A percentile compares a stretch with the other conserved stretches of the same genome.
Evolutionary conservation across 495 filamentous ascomycete genomes (phyloP).

Genomic region (Hypoxylon perforatum): DNA sequence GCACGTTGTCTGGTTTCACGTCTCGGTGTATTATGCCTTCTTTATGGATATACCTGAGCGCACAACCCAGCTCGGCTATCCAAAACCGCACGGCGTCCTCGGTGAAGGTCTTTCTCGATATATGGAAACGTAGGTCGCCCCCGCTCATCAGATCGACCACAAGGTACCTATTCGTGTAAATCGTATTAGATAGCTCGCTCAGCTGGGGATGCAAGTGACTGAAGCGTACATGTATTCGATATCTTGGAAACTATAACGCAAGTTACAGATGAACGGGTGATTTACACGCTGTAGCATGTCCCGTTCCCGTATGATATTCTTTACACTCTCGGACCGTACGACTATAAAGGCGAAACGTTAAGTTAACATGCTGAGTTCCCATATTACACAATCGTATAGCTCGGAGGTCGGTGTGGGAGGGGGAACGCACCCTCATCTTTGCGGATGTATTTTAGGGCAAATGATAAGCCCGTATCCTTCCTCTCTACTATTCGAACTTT

Average conservation of each 20-base stretch:
- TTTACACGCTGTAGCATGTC: conserved; percentile 98
- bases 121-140: conserved; percentile 96
- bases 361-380: conserved; percentile 22
- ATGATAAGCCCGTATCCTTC: conserved; percentile 90
- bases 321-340: conserved; percentile 95
- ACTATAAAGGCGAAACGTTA: conserved; percentile 63
- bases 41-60: conserved; percentile 87
- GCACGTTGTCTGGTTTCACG: conserved; percentile 96
- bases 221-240: conserved; percentile 93
- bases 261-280: conserved; percentile 97
- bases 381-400: neutral
- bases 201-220: neutral
- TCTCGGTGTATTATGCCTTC: conserved; percentile 97
- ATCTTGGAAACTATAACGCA: conserved; percentile 99
- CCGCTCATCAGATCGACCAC: conserved; percentile 99
- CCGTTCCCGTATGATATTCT: conserved; percentile 96
- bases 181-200: conserved; percentile 27
- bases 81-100: conserved; percentile 97
- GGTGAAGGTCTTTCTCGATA: conserved; percentile 96
- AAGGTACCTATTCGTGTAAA: conserved; percentile 76
- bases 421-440: conserved; percentile 91
- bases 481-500: conserved; percentile 98
- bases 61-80: conserved; percentile 94
- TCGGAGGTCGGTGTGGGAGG: neutral
- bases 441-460: conserved; percentile 97